Conservation (phyloP, 768 basidiomycete species). For the Boletellus ananiceps region DNA sequence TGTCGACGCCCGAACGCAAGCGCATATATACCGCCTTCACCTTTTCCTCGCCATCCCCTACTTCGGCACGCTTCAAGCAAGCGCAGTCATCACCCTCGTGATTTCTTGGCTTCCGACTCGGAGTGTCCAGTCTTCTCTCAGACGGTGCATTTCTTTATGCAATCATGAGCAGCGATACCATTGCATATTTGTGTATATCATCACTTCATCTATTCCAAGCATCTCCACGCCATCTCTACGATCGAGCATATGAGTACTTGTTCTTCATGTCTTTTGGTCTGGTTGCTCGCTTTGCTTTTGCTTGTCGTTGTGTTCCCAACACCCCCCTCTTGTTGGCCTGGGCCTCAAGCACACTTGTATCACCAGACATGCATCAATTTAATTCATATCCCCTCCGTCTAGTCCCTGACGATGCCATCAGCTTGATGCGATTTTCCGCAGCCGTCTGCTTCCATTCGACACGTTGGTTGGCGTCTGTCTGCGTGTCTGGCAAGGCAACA, state of each 20-base stretch:
- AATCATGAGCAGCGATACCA: conserved; percentile 20
- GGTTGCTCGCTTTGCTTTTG: conserved; percentile 25
- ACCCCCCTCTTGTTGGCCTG: conserved; percentile 21
- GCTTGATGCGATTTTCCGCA: conserved; percentile 9
- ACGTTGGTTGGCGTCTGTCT: background rate
- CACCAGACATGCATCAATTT: conserved; percentile 31
- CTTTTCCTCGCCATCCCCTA: conserved; percentile 68
- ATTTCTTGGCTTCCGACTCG: conserved; percentile 14
- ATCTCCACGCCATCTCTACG: conserved; percentile 27
- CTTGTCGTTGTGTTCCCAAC: conserved; percentile 29
- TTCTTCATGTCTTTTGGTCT: conserved; percentile 22
- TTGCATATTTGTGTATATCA: conserved; percentile 34
- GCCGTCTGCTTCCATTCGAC: background rate
- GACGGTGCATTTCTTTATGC: background rate
- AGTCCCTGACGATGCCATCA: conserved; percentile 4
- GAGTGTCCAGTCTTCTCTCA: conserved; percentile 12
- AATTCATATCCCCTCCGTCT: conserved; percentile 18
- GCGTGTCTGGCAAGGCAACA: background rate
- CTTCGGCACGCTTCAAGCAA: conserved; percentile 50
- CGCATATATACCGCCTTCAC: conserved; percentile 72
- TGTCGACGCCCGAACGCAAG: conserved; percentile 73
- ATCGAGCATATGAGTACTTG: conserved; percentile 25
- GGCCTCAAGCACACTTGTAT: conserved; percentile 28
- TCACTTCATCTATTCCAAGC: conserved; percentile 30
- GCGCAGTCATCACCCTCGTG: conserved; percentile 33